Percentiles rank a stretch among this genome's conserved stretches.
These are phyloP conservation scores for Venturia aucupariae DNA, from an alignment of 2,329 filamentous ascomycete species.

Conservation along the genomic window DNA sequence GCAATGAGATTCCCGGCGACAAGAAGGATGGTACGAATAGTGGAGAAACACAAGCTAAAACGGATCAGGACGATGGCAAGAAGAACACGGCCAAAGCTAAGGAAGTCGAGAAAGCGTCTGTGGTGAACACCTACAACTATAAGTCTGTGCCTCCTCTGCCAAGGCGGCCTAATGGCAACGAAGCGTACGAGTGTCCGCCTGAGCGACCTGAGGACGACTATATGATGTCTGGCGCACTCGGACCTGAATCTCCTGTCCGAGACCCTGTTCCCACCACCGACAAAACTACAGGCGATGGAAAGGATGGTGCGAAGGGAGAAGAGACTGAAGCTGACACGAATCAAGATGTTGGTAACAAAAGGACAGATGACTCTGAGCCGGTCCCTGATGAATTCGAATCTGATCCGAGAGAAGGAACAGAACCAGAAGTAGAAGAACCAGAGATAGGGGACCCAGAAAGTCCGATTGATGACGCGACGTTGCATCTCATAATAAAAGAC, in stretches of 20 bases:
- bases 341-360: not conserved
- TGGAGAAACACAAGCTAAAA: not conserved
- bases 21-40: not conserved
- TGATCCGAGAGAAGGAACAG: too few species aligned
- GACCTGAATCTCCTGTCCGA: not conserved
- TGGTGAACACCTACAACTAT: not conserved
- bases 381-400: too few species aligned
- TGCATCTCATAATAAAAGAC: not conserved
- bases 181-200: not conserved
- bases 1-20: not conserved
- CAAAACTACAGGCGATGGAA: not conserved
- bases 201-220: not conserved
- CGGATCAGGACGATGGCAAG: not conserved
- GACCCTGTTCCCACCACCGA: not conserved
- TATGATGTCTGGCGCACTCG: not conserved
- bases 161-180: not conserved
- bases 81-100: not conserved
- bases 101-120: not conserved
- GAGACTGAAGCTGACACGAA: not conserved
- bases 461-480: not conserved
- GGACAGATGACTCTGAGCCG: not conserved
- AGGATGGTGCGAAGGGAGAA: not conserved
- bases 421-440: not conserved
- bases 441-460: not conserved
- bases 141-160: not conserved